phyloP scores from a whole-genome alignment of 495 filamentous ascomycete species.

The Aspergillus affinis region DNA sequence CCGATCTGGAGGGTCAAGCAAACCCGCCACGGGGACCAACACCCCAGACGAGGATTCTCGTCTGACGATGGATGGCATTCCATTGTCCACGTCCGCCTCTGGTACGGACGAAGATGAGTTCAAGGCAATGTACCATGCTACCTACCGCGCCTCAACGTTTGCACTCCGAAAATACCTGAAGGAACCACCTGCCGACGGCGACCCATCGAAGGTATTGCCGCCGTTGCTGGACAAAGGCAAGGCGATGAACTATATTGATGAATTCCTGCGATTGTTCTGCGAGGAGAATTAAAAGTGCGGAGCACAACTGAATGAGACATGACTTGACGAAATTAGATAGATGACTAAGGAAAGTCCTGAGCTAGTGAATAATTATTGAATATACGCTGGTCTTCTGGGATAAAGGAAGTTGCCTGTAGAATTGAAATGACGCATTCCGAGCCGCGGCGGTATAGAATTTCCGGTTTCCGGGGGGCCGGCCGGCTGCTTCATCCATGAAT shows the following conservation, averaged over 20 bases:
- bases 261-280: slow-evolving; percentile 44
- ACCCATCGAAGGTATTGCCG: slow-evolving; percentile 19
- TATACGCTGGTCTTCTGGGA: not conserved
- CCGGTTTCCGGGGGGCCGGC: slow-evolving; percentile 16
- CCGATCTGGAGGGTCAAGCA: slow-evolving; percentile 24
- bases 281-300: slow-evolving; percentile 38
- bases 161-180: slow-evolving; percentile 53
- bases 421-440: not conserved
- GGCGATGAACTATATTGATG: slow-evolving; percentile 48
- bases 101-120: slow-evolving; percentile 57
- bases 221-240: slow-evolving; percentile 39
- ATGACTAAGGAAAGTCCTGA: not conserved
- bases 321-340: slow-evolving; percentile 23
- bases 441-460: slow-evolving; percentile 15
- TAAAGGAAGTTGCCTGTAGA: not conserved
- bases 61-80: slow-evolving; percentile 4
- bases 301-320: slow-evolving; percentile 18
- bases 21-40: slow-evolving; percentile 15
- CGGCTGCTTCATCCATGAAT: slow-evolving; percentile 21
- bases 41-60: slow-evolving; percentile 12
- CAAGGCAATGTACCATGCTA: slow-evolving; percentile 65
- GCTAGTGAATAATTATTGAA: not conserved
- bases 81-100: slow-evolving; percentile 16
- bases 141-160: slow-evolving; percentile 60
- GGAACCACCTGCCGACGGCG: slow-evolving; percentile 12